phyloP scores from a whole-genome alignment of 257 asterid species.

The Nicotiana obtusifolia region DNA sequence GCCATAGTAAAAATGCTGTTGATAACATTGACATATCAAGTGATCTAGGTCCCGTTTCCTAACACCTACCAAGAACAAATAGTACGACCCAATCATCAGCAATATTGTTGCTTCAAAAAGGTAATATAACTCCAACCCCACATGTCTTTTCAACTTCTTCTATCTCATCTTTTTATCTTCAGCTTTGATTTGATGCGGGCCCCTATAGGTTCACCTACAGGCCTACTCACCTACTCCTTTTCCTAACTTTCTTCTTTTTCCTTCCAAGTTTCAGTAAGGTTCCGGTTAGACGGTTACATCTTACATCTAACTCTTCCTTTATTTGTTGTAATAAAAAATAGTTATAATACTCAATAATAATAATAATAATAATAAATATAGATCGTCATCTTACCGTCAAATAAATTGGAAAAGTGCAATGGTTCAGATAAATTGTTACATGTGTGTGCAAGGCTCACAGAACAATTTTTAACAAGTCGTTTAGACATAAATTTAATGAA shows the following conservation, averaged over 20 bases:
- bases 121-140: not conserved
- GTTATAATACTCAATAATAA: too few species aligned
- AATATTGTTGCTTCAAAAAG: constrained; percentile 8
- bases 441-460: not conserved
- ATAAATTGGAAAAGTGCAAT: not conserved
- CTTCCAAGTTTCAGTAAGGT: not conserved
- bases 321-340: too few species aligned
- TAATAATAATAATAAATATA: not conserved
- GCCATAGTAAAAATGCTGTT: not conserved
- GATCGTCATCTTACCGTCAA: too few species aligned
- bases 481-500: too few species aligned
- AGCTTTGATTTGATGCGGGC: not conserved
- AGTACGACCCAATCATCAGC: not conserved
- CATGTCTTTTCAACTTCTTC: constrained; percentile 2
- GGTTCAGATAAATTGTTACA: not conserved
- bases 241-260: not conserved
- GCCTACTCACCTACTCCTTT: not conserved
- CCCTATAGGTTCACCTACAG: not conserved
- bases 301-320: not conserved
- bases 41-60: not conserved
- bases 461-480: too few species aligned
- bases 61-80: not conserved
- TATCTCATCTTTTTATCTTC: not conserved
- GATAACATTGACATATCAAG: not conserved
- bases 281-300: not conserved